A percentile compares a stretch with the other conserved stretches of the same genome.
Conservation (phyloP, 768 basidiomycete genomes). For the Hydnomerulius pinastri region DNA sequence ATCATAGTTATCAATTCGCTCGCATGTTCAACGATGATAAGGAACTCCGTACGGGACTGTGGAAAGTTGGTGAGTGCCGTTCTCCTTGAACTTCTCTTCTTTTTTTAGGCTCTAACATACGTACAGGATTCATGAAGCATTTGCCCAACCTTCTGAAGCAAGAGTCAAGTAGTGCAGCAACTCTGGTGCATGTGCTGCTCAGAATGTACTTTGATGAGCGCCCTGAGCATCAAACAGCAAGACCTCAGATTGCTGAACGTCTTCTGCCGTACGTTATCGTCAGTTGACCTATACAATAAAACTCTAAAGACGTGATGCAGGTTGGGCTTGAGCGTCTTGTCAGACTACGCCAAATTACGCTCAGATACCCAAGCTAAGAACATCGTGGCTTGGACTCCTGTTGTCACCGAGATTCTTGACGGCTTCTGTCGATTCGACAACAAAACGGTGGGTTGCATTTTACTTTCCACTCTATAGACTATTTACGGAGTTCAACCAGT, state of each 20-base stretch:
- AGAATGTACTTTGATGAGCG: slow-evolving; percentile 93
- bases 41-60: slow-evolving; percentile 91
- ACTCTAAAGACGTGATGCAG: slow-evolving; percentile 41
- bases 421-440: slow-evolving; percentile 91
- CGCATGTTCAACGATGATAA: slow-evolving; percentile 98
- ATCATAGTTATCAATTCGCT: slow-evolving; percentile 98
- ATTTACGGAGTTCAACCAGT: slow-evolving; percentile 50
- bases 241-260: slow-evolving; percentile 76
- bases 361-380: slow-evolving; percentile 93
- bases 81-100: not conserved
- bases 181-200: slow-evolving; percentile 87
- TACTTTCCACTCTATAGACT: not conserved
- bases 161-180: slow-evolving; percentile 95
- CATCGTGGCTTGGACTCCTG: slow-evolving; percentile 97
- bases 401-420: slow-evolving; percentile 90
- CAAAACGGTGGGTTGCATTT: slow-evolving; percentile 69
- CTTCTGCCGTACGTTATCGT: slow-evolving; percentile 59
- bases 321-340: slow-evolving; percentile 82
- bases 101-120: slow-evolving; percentile 3
- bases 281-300: not conserved
- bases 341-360: slow-evolving; percentile 88
- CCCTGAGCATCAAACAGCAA: slow-evolving; percentile 82
- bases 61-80: slow-evolving; percentile 93
- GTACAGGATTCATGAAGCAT: slow-evolving; percentile 98
- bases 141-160: slow-evolving; percentile 96